Evolutionary conservation across 2,329 filamentous ascomycete genomes (phyloP).

Genomic region (Cercospora sesami): DNA sequence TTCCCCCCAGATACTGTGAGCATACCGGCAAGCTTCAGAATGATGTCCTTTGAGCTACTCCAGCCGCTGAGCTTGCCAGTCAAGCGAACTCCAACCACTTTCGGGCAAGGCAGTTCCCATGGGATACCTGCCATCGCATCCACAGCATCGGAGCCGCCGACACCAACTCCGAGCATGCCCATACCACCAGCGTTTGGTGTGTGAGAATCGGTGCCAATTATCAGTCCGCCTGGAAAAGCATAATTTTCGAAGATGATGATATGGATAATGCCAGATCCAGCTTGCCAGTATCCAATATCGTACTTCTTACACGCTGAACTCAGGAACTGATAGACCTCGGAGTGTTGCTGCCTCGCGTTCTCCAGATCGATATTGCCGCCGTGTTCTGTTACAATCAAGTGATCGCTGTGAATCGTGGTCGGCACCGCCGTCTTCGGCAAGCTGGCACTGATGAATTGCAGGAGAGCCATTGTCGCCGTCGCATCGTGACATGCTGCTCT

Average conservation of each 20-base stretch:
- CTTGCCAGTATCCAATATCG: constrained; percentile 99
- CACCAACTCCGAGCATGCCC: constrained; percentile 87
- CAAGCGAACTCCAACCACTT: constrained; percentile 91
- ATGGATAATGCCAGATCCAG: constrained; percentile 97
- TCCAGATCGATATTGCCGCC: constrained; percentile 90
- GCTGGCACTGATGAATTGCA: constrained; percentile 98
- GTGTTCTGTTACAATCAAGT: constrained; percentile 94
- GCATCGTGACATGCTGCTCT: constrained; percentile 99
- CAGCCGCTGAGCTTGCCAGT: constrained; percentile 85
- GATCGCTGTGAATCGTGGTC: constrained; percentile 94
- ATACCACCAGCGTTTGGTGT: constrained; percentile 96
- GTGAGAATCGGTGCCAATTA: constrained; percentile 97
- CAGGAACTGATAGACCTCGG: constrained; percentile 94
- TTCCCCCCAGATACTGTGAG: constrained; percentile 97
- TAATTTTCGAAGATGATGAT: constrained; percentile 98
- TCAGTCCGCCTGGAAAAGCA: constrained; percentile 93
- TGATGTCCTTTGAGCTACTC: constrained; percentile 94
- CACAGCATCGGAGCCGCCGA: constrained; percentile 94
- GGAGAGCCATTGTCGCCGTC: constrained; percentile 97
- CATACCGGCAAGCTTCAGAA: constrained; percentile 93
- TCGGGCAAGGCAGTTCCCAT: constrained; percentile 96
- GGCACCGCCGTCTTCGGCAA: constrained; percentile 93
- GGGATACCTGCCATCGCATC: constrained; percentile 96
- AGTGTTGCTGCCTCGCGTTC: constrained; percentile 55
- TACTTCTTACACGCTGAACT: constrained; percentile 93